Evolutionary conservation across 441 rosid species (phyloP), one percentile per base, ranked within the genome.

Genomic region (Populus hybrid): DNA sequence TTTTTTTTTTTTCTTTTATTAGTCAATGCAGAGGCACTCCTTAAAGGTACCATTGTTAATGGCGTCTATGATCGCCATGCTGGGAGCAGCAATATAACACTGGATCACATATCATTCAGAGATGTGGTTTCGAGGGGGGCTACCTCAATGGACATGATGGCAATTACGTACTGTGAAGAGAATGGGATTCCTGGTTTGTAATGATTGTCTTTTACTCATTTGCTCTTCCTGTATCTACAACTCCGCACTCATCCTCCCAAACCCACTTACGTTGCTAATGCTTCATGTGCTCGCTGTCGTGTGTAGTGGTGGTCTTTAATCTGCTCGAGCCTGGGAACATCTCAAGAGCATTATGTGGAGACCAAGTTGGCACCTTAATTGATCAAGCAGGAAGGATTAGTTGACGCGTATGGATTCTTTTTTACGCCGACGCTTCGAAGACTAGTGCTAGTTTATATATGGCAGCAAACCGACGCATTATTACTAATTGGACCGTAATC

Each of bases 171-270:
- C 74, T 89, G 93, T 68, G 91, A 91, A 85, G 91, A 89, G 76
- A 91, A 89, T 42, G 86, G 84, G 46, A 88, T 91, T 84, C 95
- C 95, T 12, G 93, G 95, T 89, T 75, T 28, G 89, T 83, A 54
- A 50, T 75, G 21, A 68, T 70, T 70, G 54, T 10, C 26, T 6
- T 14, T 0, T 34, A n/a, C 32, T 69, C 23, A 11, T 14, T 35
- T 36, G 21, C 30, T 30, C 1, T 75, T 30, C 30, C 34, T 32
- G 34, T 32, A 32, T 32, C 6, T 0, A 32, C 23, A 67, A 73
- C 20, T 74, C n/a, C 70, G 5, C 34, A 0, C 34, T 30, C 59
- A 24, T 2, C 46, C 7, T 21, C n/a, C n/a, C 57, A n/a, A 4
- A 4, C 50, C 46, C 26, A 5, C 14, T 2, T 1, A 7, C n/a